These are phyloP conservation scores for Pachysandra terminalis DNA, from an alignment of 164 flowering plant genomes.

Conservation along the genomic window DNA sequence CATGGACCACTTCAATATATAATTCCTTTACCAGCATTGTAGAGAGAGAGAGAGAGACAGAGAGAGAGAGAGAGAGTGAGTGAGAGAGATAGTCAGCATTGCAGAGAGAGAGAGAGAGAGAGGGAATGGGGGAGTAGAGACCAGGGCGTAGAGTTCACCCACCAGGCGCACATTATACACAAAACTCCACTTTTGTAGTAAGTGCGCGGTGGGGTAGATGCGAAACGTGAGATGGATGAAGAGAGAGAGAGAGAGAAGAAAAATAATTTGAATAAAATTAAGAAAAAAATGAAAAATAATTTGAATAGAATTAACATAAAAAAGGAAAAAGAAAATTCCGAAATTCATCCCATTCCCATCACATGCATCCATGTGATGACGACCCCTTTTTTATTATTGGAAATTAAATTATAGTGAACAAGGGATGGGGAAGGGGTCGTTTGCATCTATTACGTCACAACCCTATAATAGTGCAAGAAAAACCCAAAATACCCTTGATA, in stretches of 20 bases:
- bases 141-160: neutral
- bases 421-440: no score
- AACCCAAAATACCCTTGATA: neutral
- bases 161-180: slow-evolving; percentile 1
- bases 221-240: slow-evolving; percentile 8
- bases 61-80: no score
- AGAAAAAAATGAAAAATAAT: no score
- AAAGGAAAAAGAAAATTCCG: neutral
- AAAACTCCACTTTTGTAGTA: slow-evolving; percentile 7
- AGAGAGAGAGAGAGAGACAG: slow-evolving; percentile 11
- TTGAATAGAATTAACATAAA: neutral
- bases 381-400: slow-evolving; percentile 19
- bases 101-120: no score
- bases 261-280: no score
- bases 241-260: neutral
- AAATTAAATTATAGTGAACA: slow-evolving; percentile 12
- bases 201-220: slow-evolving; percentile 21
- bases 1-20: slow-evolving; percentile 19
- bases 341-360: slow-evolving; percentile 6
- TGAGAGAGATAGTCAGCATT: no score
- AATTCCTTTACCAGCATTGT: slow-evolving; percentile 15
- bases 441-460: no score
- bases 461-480: neutral
- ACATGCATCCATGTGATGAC: slow-evolving; percentile 31
- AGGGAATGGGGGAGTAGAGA: no score